These are phyloP conservation scores for Aristolochia californica DNA, from an alignment of 164 flowering plant species.

Conservation along the genomic window DNA sequence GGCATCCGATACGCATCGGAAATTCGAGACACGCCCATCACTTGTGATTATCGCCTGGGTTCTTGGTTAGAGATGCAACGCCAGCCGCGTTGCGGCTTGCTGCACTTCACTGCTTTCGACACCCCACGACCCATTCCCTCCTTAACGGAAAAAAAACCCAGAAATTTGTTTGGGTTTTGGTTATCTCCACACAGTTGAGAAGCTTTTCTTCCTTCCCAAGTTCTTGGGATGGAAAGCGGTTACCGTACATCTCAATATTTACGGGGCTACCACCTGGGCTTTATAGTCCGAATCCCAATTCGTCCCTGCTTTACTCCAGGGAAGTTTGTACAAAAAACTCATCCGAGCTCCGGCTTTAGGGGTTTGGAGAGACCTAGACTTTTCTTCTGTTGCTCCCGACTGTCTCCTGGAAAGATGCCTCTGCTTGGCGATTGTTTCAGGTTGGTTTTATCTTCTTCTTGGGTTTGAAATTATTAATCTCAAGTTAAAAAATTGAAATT, in stretches of 20 bases:
- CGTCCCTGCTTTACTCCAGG: neutral
- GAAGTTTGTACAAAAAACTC: neutral
- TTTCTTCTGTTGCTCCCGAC: neutral
- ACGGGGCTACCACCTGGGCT: slow-evolving; percentile 3
- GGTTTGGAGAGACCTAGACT: neutral
- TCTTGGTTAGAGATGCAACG: too few species aligned
- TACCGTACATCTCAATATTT: slow-evolving; percentile 2
- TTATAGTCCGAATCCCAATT: neutral
- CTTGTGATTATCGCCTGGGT: too few species aligned
- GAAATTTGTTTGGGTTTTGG: too few species aligned
- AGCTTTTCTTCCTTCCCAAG: too few species aligned
- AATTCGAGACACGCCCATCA: too few species aligned
- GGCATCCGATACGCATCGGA: too few species aligned
- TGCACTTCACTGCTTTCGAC: too few species aligned
- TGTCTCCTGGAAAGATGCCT: neutral
- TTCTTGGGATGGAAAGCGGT: slow-evolving; percentile 6
- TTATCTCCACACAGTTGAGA: too few species aligned
- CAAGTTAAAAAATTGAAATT: too few species aligned
- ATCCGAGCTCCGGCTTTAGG: neutral
- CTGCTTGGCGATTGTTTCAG: slow-evolving; percentile 1
- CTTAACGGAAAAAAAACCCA: too few species aligned
- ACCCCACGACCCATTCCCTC: too few species aligned
- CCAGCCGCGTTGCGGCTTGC: too few species aligned
- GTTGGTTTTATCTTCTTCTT: neutral
- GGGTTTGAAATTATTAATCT: neutral